Evolutionary conservation across 2,329 filamentous ascomycete species (phyloP).

Genomic region (Aotearoamyces nothofagi): DNA sequence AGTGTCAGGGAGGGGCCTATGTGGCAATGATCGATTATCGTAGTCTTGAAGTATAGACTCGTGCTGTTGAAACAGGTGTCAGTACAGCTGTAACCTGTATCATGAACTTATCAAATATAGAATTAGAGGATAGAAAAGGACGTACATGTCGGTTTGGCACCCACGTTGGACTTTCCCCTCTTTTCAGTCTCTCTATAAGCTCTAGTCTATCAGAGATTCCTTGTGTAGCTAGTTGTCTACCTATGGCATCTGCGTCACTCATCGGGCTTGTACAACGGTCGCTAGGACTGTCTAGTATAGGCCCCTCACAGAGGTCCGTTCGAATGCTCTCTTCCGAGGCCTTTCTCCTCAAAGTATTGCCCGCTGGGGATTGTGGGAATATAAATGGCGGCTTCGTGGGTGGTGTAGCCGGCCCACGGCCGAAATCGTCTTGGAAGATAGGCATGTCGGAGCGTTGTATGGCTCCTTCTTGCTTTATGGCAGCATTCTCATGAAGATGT

Average conservation of each 20-base stretch:
- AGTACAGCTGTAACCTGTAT: slow-evolving; percentile 1
- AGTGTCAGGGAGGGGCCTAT: slow-evolving; percentile 6
- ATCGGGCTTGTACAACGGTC: slow-evolving; percentile 2
- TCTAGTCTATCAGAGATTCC: slow-evolving; percentile 48
- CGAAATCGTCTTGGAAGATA: slow-evolving; percentile 38
- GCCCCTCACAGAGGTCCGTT: slow-evolving; percentile 46
- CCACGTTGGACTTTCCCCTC: slow-evolving; percentile 63
- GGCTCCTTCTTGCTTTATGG: slow-evolving; percentile 2
- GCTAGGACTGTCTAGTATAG: slow-evolving; percentile 20
- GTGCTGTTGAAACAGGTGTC: neutral
- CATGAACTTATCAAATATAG: slow-evolving; percentile 1
- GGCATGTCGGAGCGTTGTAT: slow-evolving; percentile 29
- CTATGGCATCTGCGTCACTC: slow-evolving; percentile 5
- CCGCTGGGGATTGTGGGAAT: slow-evolving; percentile 12
- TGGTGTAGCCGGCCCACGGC: slow-evolving; percentile 15
- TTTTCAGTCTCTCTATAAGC: slow-evolving; percentile 74
- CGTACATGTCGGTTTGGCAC: slow-evolving; percentile 46
- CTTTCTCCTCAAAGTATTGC: slow-evolving; percentile 18
- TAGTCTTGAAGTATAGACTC: slow-evolving; percentile 14
- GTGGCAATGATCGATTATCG: slow-evolving; percentile 11
- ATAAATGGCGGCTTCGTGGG: slow-evolving; percentile 9
- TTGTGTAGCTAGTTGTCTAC: slow-evolving; percentile 7
- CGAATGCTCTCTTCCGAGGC: slow-evolving; percentile 45
- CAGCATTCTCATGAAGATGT: slow-evolving; percentile 9
- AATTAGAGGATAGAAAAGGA: no score